A percentile compares a stretch with the other conserved stretches of the same genome.
phyloP scores from a whole-genome alignment of 176 grass and related monocot species.

The Cenchrus americanus region DNA sequence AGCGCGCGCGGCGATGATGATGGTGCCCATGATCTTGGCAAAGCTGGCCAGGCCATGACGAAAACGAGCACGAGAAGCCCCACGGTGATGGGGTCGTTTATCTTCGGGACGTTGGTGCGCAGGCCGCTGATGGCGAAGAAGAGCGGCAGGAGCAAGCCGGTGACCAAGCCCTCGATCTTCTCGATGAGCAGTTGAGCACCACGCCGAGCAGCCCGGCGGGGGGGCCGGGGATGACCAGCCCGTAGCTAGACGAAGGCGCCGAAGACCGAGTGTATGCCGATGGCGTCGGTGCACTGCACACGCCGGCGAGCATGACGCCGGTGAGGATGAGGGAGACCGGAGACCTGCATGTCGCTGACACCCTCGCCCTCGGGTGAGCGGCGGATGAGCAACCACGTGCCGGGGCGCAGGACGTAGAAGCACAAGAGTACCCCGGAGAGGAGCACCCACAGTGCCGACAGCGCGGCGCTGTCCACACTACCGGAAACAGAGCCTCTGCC shows the following conservation, averaged over 20 bases:
- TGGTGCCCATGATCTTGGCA: too few species aligned
- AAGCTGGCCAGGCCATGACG: too few species aligned
- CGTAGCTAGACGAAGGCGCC: slow-evolving; percentile 72
- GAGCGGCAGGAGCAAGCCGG: too few species aligned
- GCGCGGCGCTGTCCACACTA: slow-evolving; percentile 33
- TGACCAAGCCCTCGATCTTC: slow-evolving; percentile 80
- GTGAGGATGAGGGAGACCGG: slow-evolving; percentile 67
- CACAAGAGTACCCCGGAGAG: slow-evolving; percentile 66
- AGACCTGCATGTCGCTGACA: slow-evolving; percentile 59
- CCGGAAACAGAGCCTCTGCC: too few species aligned
- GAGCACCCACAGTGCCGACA: slow-evolving; percentile 72
- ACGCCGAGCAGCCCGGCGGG: slow-evolving; percentile 62
- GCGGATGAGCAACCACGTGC: slow-evolving; percentile 75
- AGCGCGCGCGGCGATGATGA: too few species aligned
- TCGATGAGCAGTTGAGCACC: slow-evolving; percentile 57
- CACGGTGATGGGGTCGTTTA: too few species aligned
- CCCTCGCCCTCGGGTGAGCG: slow-evolving; percentile 65
- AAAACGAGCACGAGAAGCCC: too few species aligned
- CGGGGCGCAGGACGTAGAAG: slow-evolving; percentile 68
- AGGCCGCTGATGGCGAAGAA: too few species aligned
- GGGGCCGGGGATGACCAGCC: slow-evolving; percentile 74
- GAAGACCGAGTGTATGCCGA: slow-evolving; percentile 76
- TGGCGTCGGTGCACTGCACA: slow-evolving; percentile 56
- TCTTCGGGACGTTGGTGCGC: too few species aligned
- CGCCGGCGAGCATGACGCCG: slow-evolving; percentile 67